A percentile compares a stretch with the other conserved stretches of the same genome.
These are phyloP conservation scores for Melastoma candidum DNA, from an alignment of 441 rosid species.

Conservation along the genomic window DNA sequence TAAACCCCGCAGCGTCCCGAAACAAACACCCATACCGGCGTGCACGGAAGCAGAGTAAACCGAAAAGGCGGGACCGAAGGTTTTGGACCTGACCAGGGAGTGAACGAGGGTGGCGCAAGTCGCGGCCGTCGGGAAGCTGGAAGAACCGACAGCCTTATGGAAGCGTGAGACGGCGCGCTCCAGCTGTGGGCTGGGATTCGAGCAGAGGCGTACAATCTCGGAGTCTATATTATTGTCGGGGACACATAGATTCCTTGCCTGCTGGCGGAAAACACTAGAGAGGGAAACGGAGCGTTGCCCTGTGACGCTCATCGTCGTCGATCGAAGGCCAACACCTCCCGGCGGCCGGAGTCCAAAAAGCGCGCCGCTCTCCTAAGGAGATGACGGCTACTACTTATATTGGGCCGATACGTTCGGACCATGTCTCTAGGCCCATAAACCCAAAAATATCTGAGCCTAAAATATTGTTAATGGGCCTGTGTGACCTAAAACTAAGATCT, in stretches of 20 bases:
- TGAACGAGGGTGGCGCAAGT: conserved; percentile 38
- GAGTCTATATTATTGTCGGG: conserved; percentile 19
- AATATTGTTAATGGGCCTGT: too few species aligned
- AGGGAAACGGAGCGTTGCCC: too few species aligned
- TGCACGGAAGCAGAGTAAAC: conserved; percentile 33
- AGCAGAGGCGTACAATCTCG: conserved; percentile 26
- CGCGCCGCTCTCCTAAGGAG: too few species aligned
- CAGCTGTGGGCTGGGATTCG: conserved; percentile 25
- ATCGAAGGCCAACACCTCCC: too few species aligned
- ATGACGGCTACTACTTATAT: too few species aligned
- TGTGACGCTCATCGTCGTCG: too few species aligned
- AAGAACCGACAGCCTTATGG: conserved; percentile 28
- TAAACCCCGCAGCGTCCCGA: conserved; percentile 40
- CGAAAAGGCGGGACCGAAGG: conserved; percentile 36
- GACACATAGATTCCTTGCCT: conserved; percentile 6
- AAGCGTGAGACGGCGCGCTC: conserved; percentile 33
- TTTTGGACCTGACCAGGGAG: conserved; percentile 40
- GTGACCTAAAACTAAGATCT: too few species aligned
- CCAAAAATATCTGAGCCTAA: too few species aligned
- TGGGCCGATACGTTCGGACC: too few species aligned
- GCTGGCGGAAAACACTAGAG: too few species aligned
- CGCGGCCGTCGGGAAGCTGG: conserved; percentile 18
- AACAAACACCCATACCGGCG: conserved; percentile 24
- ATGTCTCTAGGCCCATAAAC: too few species aligned
- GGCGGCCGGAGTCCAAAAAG: too few species aligned